These are phyloP conservation scores for Pythium brassicae DNA, from an alignment of 352 stramenopile species.

Conservation along the genomic window DNA sequence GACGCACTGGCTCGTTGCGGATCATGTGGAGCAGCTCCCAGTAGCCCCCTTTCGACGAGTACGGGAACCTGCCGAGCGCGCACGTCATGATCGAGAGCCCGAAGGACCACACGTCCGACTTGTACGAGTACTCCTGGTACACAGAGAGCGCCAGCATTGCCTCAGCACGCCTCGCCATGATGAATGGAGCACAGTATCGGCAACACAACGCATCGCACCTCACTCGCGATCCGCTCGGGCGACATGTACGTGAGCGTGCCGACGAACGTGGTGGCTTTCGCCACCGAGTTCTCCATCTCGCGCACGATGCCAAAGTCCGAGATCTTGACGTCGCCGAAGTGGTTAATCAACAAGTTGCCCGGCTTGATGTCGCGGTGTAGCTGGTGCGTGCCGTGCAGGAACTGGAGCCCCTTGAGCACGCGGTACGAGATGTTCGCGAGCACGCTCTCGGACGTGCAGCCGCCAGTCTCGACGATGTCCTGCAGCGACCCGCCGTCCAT, in stretches of 20 bases:
- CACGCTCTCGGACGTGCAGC: slow-evolving; percentile 82
- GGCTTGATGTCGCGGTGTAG: slow-evolving; percentile 95
- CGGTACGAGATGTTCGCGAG: slow-evolving; percentile 87
- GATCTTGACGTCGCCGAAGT: slow-evolving; percentile 88
- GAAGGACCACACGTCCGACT: slow-evolving; percentile 85
- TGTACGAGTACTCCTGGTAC: slow-evolving; percentile 73
- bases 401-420: slow-evolving; percentile 83
- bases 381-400: slow-evolving; percentile 88
- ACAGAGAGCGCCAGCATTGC: not conserved
- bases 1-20: slow-evolving; percentile 67
- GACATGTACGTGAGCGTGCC: slow-evolving; percentile 93
- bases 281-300: slow-evolving; percentile 83
- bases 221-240: slow-evolving; percentile 89
- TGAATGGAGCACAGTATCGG: not conserved
- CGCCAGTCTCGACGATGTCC: slow-evolving; percentile 88
- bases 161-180: not conserved
- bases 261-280: slow-evolving; percentile 88
- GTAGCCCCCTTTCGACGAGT: slow-evolving; percentile 82
- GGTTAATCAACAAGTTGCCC: slow-evolving; percentile 92
- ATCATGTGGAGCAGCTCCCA: slow-evolving; percentile 90
- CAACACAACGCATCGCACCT: slow-evolving; percentile 22
- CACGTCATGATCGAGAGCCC: slow-evolving; percentile 88
- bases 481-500: slow-evolving; percentile 94
- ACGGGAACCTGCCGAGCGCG: slow-evolving; percentile 85
- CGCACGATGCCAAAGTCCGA: slow-evolving; percentile 83